These are phyloP conservation scores for Cercospora citrullina DNA, from an alignment of 2,329 filamentous ascomycete species.

Conservation along the genomic window DNA sequence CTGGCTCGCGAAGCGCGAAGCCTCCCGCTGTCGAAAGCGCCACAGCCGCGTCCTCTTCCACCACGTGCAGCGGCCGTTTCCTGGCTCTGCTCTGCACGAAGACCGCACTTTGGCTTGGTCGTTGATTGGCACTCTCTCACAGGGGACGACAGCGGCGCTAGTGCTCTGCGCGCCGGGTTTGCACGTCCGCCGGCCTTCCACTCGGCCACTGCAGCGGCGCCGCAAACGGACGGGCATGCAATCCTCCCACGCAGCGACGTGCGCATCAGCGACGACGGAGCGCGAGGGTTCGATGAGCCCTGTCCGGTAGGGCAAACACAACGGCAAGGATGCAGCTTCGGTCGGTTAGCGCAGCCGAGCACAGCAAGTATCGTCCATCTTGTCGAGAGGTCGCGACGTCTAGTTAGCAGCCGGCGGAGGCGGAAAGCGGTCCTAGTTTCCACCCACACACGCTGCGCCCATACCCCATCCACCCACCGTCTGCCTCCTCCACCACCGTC, in stretches of 20 bases:
- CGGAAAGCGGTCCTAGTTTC: not conserved
- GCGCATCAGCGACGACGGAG: not conserved
- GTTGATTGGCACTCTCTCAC: not conserved
- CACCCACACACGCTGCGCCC: not conserved
- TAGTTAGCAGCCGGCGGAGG: not conserved
- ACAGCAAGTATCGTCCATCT: not conserved
- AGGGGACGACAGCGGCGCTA: conserved; percentile 1
- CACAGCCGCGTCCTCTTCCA: not conserved
- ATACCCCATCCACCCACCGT: not conserved
- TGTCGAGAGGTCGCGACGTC: not conserved
- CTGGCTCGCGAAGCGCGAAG: not conserved
- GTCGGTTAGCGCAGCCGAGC: not conserved
- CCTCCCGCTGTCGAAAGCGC: not conserved
- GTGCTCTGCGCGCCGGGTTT: conserved; percentile 1
- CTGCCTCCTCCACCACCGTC: not conserved
- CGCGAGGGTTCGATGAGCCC: not conserved
- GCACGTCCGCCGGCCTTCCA: conserved; percentile 3
- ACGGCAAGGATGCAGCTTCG: not conserved
- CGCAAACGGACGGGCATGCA: not conserved
- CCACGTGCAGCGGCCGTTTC: not conserved
- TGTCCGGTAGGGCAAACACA: not conserved
- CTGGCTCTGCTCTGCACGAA: not conserved
- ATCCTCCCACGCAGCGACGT: not conserved
- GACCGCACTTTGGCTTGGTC: not conserved
- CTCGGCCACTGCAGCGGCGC: not conserved